A percentile compares a stretch with the other conserved stretches of the same genome.
Conservation (phyloP, 2,329 filamentous ascomycete species). For the Celoporthe dispersa region DNA sequence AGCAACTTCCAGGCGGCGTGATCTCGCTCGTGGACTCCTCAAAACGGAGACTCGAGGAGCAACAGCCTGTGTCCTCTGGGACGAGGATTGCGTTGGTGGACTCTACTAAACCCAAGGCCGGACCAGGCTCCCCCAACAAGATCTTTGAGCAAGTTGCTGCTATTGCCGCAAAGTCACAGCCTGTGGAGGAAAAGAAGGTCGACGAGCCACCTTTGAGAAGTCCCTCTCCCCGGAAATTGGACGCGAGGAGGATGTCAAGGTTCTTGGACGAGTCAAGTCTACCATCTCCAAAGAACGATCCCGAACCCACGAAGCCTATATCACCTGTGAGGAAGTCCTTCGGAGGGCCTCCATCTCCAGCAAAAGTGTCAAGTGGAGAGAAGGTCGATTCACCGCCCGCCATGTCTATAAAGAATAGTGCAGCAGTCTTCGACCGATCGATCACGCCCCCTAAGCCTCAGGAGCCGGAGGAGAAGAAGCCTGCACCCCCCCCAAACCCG, state of each 20-base stretch:
- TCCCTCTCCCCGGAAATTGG: constrained; percentile 59
- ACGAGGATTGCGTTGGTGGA: constrained; percentile 35
- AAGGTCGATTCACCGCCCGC: constrained; percentile 39
- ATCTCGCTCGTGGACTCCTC: constrained; percentile 32
- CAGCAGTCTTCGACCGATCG: constrained; percentile 41
- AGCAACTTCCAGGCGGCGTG: constrained; percentile 31
- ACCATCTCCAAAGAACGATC: constrained; percentile 36
- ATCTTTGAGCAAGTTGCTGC: constrained; percentile 41
- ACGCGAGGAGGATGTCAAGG: constrained; percentile 62
- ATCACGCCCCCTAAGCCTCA: constrained; percentile 32
- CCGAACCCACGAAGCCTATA: constrained; percentile 35
- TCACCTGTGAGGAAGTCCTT: constrained; percentile 53
- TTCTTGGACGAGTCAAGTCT: constrained; percentile 56
- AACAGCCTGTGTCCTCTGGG: constrained; percentile 32
- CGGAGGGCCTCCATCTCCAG: constrained; percentile 37
- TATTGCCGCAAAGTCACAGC: constrained; percentile 34
- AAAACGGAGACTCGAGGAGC: constrained; percentile 28
- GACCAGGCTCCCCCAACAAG: constrained; percentile 38
- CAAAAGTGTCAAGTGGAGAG: constrained; percentile 35
- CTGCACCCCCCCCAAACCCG: constrained; percentile 27
- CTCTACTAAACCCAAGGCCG: constrained; percentile 32
- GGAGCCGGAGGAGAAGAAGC: background rate
- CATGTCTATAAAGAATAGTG: constrained; percentile 43
- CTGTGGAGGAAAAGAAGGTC: constrained; percentile 36
- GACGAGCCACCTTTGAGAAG: constrained; percentile 45